Base-by-base conservation (phyloP, 805 yeast genomes). In the Nakazawaea populi region DNA sequence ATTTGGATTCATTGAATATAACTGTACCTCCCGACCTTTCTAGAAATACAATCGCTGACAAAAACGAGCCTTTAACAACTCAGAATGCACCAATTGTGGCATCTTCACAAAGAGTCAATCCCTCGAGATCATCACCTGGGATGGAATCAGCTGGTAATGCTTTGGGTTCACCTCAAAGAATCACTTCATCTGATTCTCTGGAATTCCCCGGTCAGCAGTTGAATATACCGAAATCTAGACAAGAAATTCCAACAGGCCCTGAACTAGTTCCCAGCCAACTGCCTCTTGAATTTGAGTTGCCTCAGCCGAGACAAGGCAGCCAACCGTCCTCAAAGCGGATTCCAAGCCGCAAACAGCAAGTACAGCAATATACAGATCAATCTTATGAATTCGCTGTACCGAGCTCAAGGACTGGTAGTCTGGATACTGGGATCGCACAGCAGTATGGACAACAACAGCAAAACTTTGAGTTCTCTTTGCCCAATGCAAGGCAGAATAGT, bases 1-100 rank as follows among this genome's bases (percentile, higher is more conserved):
- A 77, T 30, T 47, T 46, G 51, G 51, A 39, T 18, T 42, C 47
- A 27, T 49, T 44, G 47, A 52, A 40, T 35, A 45, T 48, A 9
- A 28, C 28, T 3, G 46, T 43, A 3, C 51, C 51, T 11, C 18
- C 40, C n/a, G 6, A 34, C 18, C 24, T 44, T 9, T 44, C 41
- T 18, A 18, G 24, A 18, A 18, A 18, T 18, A 18, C 24, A 18
- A 18, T 18, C 3, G 24, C 24, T 18, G 24, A 18, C 24, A 18
- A 18, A 18, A 18, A 18, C 24, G 24, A 18, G 24, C 24, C 24
- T 18, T 2, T 3, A 6, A 37, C 14, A 12, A 37, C n/a, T 37
- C 40, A 34, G 12, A 34, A 34, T 34, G 36, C 12, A 34, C 36
- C 36, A 34, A 34, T 9, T 34, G 36, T 12, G 9, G 12, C 36